Evolutionary conservation across 2,329 filamentous ascomycete genomes (phyloP).

Genomic region (Hypocrella siamensis): DNA sequence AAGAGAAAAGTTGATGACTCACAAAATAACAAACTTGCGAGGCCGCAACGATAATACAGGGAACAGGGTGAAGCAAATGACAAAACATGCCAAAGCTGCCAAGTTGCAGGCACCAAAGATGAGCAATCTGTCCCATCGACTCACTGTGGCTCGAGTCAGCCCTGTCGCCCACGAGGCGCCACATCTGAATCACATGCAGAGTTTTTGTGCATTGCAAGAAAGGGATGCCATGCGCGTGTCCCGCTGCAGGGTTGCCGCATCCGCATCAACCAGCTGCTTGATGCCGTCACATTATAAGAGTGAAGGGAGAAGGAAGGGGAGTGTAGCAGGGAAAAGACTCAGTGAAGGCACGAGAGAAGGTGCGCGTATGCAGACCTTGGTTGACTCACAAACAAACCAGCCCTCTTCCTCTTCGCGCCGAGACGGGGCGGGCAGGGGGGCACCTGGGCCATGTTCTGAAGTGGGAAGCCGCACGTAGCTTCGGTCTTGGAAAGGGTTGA

Average conservation of each 20-base stretch:
- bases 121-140: constrained; percentile 88
- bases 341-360: not conserved
- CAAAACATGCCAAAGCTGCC: constrained; percentile 79
- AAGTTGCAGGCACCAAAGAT: constrained; percentile 86
- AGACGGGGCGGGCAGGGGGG: constrained; percentile 69
- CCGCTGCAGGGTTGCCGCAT: constrained; percentile 25
- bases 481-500: constrained; percentile 75
- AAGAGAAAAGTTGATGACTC: constrained; percentile 43
- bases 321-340: not conserved
- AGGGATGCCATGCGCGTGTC: constrained; percentile 26
- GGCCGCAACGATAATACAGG: constrained; percentile 67
- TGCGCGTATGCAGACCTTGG: constrained; percentile 1
- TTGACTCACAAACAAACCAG: constrained; percentile 80
- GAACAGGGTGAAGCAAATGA: constrained; percentile 82
- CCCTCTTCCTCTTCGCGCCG: constrained; percentile 89
- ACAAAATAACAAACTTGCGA: constrained; percentile 94
- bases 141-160: constrained; percentile 48
- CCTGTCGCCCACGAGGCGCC: constrained; percentile 23
- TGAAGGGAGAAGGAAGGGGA: not conserved
- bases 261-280: constrained; percentile 6
- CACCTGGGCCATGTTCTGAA: constrained; percentile 56
- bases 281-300: constrained; percentile 6
- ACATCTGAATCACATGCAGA: constrained; percentile 25
- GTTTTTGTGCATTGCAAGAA: constrained; percentile 15
- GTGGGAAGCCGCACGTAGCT: constrained; percentile 88